Base-by-base conservation (phyloP, 1,139 yeast genomes). In the Wickerhamomyces sp. region DNA sequence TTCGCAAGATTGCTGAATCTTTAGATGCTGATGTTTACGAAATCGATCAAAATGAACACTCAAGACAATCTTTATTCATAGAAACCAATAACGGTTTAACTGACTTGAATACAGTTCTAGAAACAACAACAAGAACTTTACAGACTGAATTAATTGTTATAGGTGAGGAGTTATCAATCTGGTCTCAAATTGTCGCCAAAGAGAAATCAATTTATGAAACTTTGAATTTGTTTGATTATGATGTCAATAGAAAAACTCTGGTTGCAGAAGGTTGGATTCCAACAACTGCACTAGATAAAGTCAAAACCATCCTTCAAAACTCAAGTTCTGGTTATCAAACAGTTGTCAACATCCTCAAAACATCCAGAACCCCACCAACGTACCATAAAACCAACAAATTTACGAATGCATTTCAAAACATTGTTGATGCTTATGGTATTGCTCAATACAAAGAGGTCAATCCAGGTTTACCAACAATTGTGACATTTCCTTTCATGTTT, bases 181-280 rank as follows among this genome's bases (percentile, higher is more conserved):
- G 95, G 82, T 80, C 78, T 54, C 84, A 83, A 40, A 72, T 73
- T 27, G 70, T 88, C 36, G 72, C 76, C 44, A 77, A 87, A 57
- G 99, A 93, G 59, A 81, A 82, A 59, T 73, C 83, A 32, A 81
- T 90, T 35, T 89, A 81, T 64, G 78, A 83, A 53, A 76, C 87
- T 0, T 72, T 93, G 62, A 91, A 91, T 65, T 73, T 79, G 57
- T 90, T 91, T 66, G 87, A 85, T 61, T 88, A 82, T 63, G 97
- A 91, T 63, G 79, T 82, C 48, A 81, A 89, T 35, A 78, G 98
- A 66, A 79, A 93, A 58, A 86, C 95, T 50, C 71, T 93, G 46
- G 89, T 93, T 49, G 98, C 95, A n/a, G 99, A 93, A 71, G 99
- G 98, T 32, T 93, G 99, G 99, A 76, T 90, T 34, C 95, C 95